Evolutionary conservation across 257 asterid genomes (phyloP).

Genomic region (Scutellaria minor): DNA sequence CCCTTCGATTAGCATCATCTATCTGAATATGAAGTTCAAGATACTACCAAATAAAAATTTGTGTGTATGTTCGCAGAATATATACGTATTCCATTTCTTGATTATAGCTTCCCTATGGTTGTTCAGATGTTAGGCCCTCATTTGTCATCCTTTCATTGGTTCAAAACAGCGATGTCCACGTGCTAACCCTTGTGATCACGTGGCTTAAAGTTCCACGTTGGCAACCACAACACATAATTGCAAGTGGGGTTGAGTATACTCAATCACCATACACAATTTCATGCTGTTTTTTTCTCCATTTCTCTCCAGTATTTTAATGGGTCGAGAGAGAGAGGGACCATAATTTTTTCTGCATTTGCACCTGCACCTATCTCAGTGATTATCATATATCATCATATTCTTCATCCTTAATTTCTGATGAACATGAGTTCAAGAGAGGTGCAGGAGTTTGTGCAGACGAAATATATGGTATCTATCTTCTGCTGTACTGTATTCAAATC

Average conservation of each 20-base stretch:
- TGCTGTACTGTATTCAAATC: not conserved
- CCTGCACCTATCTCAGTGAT: conserved; percentile 34
- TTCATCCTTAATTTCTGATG: not conserved
- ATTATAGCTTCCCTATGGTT: no score
- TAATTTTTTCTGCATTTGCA: conserved; percentile 43
- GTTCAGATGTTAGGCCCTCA: conserved; percentile 2
- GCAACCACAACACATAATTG: not conserved
- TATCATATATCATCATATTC: not conserved
- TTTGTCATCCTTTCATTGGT: conserved; percentile 15
- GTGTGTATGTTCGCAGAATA: no score
- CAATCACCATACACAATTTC: not conserved
- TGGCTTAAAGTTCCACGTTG: not conserved
- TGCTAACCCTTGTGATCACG: conserved; percentile 17
- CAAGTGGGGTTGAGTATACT: not conserved
- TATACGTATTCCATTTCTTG: no score
- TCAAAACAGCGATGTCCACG: conserved; percentile 4
- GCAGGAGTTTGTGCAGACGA: conserved; percentile 33
- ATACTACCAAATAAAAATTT: no score
- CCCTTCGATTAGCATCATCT: no score
- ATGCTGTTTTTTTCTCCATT: not conserved
- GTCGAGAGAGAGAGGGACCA: not conserved
- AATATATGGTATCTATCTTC: conserved; percentile 10
- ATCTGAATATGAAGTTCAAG: no score
- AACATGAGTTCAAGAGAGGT: conserved; percentile 15
- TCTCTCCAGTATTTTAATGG: not conserved